A percentile compares a stretch with the other conserved stretches of the same genome.
Evolutionary conservation across 2,329 filamentous ascomycete genomes (phyloP).

Genomic region (Aciculosporium take): DNA sequence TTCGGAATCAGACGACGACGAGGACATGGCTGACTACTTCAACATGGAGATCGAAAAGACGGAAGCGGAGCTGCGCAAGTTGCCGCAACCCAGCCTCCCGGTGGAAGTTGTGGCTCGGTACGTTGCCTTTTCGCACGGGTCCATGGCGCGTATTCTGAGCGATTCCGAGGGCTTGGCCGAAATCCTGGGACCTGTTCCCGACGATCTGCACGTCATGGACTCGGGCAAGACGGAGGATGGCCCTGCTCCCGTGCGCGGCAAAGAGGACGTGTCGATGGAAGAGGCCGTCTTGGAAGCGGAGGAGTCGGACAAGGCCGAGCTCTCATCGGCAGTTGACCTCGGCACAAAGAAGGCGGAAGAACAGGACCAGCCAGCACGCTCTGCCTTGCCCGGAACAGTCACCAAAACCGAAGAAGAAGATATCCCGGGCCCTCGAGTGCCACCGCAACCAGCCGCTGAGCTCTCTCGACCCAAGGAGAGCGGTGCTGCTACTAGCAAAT

Average conservation of each 20-base stretch:
- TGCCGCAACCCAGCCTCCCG: conserved; percentile 26
- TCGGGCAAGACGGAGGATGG: not conserved
- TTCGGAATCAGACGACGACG: conserved; percentile 41
- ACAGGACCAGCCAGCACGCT: not conserved
- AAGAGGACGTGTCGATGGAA: not conserved
- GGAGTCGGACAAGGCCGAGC: not conserved
- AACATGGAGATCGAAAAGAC: conserved; percentile 37
- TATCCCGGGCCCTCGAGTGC: conserved; percentile 14
- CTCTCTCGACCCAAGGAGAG: not conserved
- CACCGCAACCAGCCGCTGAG: conserved; percentile 1
- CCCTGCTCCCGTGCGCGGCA: not conserved
- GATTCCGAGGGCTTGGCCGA: conserved; percentile 29
- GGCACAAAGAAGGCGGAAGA: not conserved
- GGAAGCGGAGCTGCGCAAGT: conserved; percentile 32
- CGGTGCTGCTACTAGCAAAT: not conserved
- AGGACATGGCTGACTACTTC: conserved; percentile 44
- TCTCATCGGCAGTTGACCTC: not conserved
- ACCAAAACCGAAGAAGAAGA: conserved; percentile 29
- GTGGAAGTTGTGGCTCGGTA: conserved; percentile 31
- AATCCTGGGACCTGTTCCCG: conserved; percentile 24
- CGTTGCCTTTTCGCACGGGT: conserved; percentile 32
- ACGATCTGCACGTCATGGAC: conserved; percentile 5
- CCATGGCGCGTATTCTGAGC: conserved; percentile 31
- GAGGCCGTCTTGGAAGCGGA: not conserved
- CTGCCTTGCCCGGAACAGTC: conserved; percentile 6